Percentiles rank a stretch among this genome's conserved stretches.
Conservation (phyloP, 2,329 filamentous ascomycete genomes). For the Chaetomiaceae sp. region DNA sequence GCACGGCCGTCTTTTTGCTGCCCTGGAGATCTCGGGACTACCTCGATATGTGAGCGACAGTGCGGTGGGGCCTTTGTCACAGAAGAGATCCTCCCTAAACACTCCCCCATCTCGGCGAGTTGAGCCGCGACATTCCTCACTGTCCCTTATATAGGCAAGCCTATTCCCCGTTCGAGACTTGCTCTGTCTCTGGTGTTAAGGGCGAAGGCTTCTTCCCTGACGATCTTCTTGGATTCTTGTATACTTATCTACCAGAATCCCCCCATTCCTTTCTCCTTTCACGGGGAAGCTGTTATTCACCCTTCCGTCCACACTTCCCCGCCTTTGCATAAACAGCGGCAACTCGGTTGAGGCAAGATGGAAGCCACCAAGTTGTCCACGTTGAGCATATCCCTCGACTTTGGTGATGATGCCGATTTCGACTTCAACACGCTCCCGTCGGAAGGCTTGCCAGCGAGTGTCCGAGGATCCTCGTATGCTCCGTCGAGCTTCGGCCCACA, state of each 20-base stretch:
- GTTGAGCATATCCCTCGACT: constrained; percentile 31
- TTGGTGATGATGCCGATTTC: constrained; percentile 27
- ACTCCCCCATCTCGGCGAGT: constrained; percentile 9
- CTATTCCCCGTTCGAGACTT: constrained; percentile 16
- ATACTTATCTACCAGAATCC: constrained; percentile 19
- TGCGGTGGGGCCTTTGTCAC: not conserved
- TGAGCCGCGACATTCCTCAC: constrained; percentile 9
- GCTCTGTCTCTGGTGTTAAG: constrained; percentile 21
- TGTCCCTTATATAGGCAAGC: constrained; percentile 19
- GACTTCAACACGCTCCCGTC: constrained; percentile 24
- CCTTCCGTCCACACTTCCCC: constrained; percentile 1
- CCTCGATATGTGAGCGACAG: not conserved
- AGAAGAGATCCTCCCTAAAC: not conserved
- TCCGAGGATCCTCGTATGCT: constrained; percentile 30
- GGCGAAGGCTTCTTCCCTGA: constrained; percentile 3
- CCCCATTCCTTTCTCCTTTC: constrained; percentile 14
- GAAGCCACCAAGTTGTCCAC: constrained; percentile 15
- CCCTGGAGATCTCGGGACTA: constrained; percentile 4
- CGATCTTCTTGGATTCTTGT: constrained; percentile 18
- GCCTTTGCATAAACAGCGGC: not conserved
- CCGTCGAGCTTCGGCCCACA: constrained; percentile 31
- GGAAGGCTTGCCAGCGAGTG: constrained; percentile 26
- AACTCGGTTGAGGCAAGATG: constrained; percentile 17
- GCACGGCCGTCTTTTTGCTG: constrained; percentile 16
- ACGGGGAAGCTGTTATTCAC: constrained; percentile 7